Conservation (phyloP, 2,329 filamentous ascomycete genomes). For the Talaromyces rugulosus region DNA sequence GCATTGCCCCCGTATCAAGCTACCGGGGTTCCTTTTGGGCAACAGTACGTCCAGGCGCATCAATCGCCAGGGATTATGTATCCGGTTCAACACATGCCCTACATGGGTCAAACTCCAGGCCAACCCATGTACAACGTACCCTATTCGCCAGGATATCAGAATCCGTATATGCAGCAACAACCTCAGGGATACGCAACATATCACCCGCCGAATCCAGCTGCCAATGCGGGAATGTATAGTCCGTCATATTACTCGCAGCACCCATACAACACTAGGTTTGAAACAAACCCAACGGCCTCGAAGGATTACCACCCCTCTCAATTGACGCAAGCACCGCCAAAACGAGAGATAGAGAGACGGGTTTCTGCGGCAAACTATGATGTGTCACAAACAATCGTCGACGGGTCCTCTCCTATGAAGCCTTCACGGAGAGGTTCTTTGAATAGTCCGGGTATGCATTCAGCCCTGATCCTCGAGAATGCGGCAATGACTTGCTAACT, state of each 20-base stretch:
- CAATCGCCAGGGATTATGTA: slow-evolving; percentile 27
- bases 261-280: slow-evolving; percentile 20
- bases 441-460: slow-evolving; percentile 1
- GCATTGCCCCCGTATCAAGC: slow-evolving; percentile 22
- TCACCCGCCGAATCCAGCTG: slow-evolving; percentile 14
- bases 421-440: slow-evolving; percentile 11
- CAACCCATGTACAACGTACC: slow-evolving; percentile 22
- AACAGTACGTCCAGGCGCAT: slow-evolving; percentile 21
- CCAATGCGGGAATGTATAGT: slow-evolving; percentile 18
- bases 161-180: slow-evolving; percentile 23
- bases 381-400: slow-evolving; percentile 34
- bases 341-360: slow-evolving; percentile 15
- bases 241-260: slow-evolving; percentile 23
- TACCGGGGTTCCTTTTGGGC: slow-evolving; percentile 19
- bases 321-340: slow-evolving; percentile 27
- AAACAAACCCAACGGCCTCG: slow-evolving; percentile 14
- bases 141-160: slow-evolving; percentile 23
- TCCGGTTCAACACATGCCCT: slow-evolving; percentile 20
- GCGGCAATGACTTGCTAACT: neutral
- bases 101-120: slow-evolving; percentile 13
- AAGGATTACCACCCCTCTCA: slow-evolving; percentile 8
- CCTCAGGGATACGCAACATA: slow-evolving; percentile 24
- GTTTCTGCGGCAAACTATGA: slow-evolving; percentile 22
- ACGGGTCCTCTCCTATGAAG: slow-evolving; percentile 30
- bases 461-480: neutral